Percentiles rank a stretch among this genome's conserved stretches.
Evolutionary conservation across 2,329 filamentous ascomycete species (phyloP).

Genomic region (Sclerotinia borealis): DNA sequence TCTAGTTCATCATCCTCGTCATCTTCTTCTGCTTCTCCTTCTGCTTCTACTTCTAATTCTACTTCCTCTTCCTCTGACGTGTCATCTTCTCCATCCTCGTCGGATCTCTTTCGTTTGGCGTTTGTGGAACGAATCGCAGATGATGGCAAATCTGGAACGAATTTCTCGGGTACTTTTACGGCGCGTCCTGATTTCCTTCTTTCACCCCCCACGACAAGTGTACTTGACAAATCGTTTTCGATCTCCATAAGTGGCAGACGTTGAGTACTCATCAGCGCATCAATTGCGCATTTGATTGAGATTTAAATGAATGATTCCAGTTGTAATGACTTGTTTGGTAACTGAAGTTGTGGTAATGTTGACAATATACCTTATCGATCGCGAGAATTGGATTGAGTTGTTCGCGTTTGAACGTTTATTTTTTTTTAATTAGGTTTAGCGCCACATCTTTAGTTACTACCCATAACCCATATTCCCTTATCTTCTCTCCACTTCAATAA

Average conservation of each 20-base stretch:
- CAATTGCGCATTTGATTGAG: conserved; percentile 6
- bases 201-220: conserved; percentile 43
- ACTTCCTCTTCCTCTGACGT: conserved; percentile 44
- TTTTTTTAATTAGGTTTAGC: conserved; percentile 12
- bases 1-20: conserved; percentile 37
- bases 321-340: not conserved
- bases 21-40: conserved; percentile 42
- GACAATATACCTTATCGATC: no score
- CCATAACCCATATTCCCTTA: not conserved
- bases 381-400: not conserved
- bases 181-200: conserved; percentile 66
- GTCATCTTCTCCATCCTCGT: conserved; percentile 42
- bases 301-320: not conserved
- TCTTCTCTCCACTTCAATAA: not conserved
- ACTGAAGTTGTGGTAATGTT: conserved; percentile 4
- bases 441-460: not conserved
- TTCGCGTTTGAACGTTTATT: conserved; percentile 12
- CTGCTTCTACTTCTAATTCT: conserved; percentile 41
- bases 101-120: conserved; percentile 51
- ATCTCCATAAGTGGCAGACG: conserved; percentile 45
- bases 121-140: conserved; percentile 36
- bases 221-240: conserved; percentile 49
- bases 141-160: conserved; percentile 43
- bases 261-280: conserved; percentile 37
- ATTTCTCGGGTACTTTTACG: conserved; percentile 54